Evolutionary conservation across 805 yeast genomes (phyloP), one percentile per base, ranked within the genome.

Genomic region (Sugiyamaella chiloensis): DNA sequence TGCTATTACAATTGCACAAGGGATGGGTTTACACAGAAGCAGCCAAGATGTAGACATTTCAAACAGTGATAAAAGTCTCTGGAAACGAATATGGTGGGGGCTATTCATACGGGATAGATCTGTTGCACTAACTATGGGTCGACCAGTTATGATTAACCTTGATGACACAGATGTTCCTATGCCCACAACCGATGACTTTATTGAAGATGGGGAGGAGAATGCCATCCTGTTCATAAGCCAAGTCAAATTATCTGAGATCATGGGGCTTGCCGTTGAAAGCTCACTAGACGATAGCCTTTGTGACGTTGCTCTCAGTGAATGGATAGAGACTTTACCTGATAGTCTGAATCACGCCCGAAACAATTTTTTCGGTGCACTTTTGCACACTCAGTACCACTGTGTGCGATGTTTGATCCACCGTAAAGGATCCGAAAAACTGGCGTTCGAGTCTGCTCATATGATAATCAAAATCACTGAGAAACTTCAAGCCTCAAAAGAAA

Each of bases 401-500:
- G 69, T 85, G n/a, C 71, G 86, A 46, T 81, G 84, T 55, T 68
- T 84, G 54, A 76, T 83, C 24, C 93, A 85, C 59, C 73, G 89
- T 47, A 79, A 87, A 4, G 83, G 83, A 4, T 78, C 85, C n/a
- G 80, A 87, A 83, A 87, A 88, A 7, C 82, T 85, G 48, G 85
- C 88, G 2, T 85, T 84, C 70, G 87, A 83, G 63, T 86, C 90
- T 0, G 88, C 93, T 0, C 78, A 86, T 57, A 80, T 83, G 79
- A 80, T 85, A 52, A 75, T 85, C 4, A 71, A 77, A 35, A 80
- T 86, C 46, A 73, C 79, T 24, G 80, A 80, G 42, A 80, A 77
- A 48, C 56, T 85, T 48, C 56, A 72, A 32, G 76, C 73, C 37
- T 70, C 73, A 34, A 71, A 73, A 45, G 78, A 78, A 54, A 60